These are phyloP conservation scores for Cryptococcus neoformans DNA, from an alignment of 1,284 basidiomycete genomes.

Conservation along the genomic window DNA sequence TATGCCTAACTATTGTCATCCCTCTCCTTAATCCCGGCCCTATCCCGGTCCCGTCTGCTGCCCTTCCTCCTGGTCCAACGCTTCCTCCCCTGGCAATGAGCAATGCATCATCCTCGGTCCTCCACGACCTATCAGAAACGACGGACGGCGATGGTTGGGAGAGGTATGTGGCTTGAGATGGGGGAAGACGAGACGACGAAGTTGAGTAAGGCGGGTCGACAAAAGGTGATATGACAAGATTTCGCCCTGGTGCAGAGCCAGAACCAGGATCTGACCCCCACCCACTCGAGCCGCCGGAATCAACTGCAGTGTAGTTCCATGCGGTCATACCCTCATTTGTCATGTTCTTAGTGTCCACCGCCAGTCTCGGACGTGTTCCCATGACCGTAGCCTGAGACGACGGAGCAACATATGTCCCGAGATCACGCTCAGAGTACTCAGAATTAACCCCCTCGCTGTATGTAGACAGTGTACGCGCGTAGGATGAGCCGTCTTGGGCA, in stretches of 20 bases:
- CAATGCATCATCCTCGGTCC: slow-evolving; percentile 11
- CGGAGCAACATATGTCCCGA: slow-evolving; percentile 3
- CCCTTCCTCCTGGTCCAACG: neutral
- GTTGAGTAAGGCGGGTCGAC: slow-evolving; percentile 1
- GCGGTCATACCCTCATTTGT: neutral
- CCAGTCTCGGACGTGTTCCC: neutral
- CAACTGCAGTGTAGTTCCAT: neutral
- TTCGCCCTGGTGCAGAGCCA: neutral
- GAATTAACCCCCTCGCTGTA: slow-evolving; percentile 16
- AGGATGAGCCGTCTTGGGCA: slow-evolving; percentile 27
- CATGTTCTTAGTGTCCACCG: slow-evolving; percentile 1
- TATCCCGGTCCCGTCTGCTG: neutral
- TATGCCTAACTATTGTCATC: slow-evolving; percentile 14
- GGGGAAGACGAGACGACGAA: neutral
- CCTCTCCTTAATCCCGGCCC: slow-evolving; percentile 1
- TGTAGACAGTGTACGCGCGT: slow-evolving; percentile 34
- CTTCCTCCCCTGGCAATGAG: neutral
- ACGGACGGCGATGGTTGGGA: neutral
- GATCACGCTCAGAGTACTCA: slow-evolving; percentile 15
- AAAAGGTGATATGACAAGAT: slow-evolving; percentile 4
- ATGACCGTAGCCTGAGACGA: neutral
- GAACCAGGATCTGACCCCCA: neutral
- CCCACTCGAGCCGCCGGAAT: neutral
- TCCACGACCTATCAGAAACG: slow-evolving; percentile 12
- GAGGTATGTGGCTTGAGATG: neutral